Evolutionary conservation across 169 alveolate species (phyloP), one percentile per base, ranked within the genome.

Genomic region (Eimeria mitis): DNA sequence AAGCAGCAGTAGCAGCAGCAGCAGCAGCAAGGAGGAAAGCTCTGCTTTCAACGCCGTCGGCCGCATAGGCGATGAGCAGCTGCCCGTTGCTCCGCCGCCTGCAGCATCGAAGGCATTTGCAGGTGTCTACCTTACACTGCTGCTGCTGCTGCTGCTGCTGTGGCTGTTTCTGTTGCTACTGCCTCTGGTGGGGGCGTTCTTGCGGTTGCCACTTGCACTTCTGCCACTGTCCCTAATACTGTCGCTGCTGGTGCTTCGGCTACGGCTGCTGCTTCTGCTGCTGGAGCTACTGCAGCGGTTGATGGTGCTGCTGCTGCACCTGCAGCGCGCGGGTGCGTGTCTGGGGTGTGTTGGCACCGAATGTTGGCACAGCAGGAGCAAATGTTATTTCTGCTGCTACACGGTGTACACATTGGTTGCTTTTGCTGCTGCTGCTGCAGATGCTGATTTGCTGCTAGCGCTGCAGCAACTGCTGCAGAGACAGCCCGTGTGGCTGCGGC

Each of bases 401-500:
- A 44, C 16, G 71, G 19, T 59, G 54, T 44, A 28, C 78, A 23
- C 13, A 16, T 14, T 31, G 52, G 83, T 13, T 88, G 87, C 56
- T 56, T 7, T 28, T 47, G n/a, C 47, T 70, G 44, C 13, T 61
- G 84, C 44, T 59, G n/a, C 89, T 71, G 76, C 89, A 90, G 95
- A 90, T 42, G 40, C 47, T 42, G 63, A 49, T 13, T 52, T 90
- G 73, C 91, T 96, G 61, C 59, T 65, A 70, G 54, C 73, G 31
- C 59, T 95, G 52, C 70, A 75, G 54, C 83, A 87, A 44, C 84
- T 97, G 91, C 96, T 97, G 81, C 89, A 78, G 54, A 88, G 95
- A 71, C 97, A 95, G 73, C 97, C 98, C 59, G 70, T 97, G 44
- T 97, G 98, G 98, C 94, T 96, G 61, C 94, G 98, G 14, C 85